Percentiles rank a stretch among this genome's conserved stretches.
Conservation (phyloP, 208 protist species). For the Trichomonas vaginalis region DNA sequence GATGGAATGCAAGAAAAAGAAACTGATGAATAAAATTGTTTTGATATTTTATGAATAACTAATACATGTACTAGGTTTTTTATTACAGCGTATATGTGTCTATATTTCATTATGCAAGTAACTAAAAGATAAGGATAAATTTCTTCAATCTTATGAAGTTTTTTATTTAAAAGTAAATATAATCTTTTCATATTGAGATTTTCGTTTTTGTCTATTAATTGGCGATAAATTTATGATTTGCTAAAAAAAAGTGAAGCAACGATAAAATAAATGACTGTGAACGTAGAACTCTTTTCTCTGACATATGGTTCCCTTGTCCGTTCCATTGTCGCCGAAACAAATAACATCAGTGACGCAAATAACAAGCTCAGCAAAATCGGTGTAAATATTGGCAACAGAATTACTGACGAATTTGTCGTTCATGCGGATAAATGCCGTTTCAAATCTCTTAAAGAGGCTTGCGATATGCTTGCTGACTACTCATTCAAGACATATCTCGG, state of each 20-base stretch:
- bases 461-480: not conserved
- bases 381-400: not conserved
- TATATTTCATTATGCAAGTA: too few relatives aligned
- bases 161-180: too few relatives aligned
- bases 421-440: not conserved
- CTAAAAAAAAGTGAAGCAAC: not conserved
- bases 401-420: conserved; percentile 1
- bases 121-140: too few relatives aligned
- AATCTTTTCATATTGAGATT: too few relatives aligned
- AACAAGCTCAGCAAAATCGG: not conserved
- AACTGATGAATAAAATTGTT: not conserved
- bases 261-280: not conserved
- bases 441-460: not conserved
- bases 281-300: not conserved
- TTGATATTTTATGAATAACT: not conserved
- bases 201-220: too few relatives aligned
- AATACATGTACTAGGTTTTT: too few relatives aligned
- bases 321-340: not conserved
- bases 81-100: too few relatives aligned
- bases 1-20: not conserved
- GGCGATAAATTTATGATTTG: too few relatives aligned
- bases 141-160: too few relatives aligned
- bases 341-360: conserved; percentile 2
- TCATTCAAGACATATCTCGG: conserved; percentile 12
- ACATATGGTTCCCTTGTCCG: not conserved